Conservation (phyloP, 2,329 filamentous ascomycete species). For the Aspergillus pseudotamarii region DNA sequence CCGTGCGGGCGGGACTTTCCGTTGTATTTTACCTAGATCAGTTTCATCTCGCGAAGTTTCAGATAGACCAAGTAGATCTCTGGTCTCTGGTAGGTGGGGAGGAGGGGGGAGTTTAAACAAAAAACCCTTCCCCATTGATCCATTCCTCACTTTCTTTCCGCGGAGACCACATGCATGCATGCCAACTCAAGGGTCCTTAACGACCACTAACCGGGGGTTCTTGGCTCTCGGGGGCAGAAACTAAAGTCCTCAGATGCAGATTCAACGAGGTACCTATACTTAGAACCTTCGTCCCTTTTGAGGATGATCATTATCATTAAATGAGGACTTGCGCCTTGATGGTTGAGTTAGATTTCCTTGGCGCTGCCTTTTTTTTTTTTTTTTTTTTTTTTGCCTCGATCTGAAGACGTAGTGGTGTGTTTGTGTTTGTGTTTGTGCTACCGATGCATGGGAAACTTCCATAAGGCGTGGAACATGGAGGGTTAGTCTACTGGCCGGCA, state of each 20-base stretch:
- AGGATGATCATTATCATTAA: not conserved
- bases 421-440: not conserved
- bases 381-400: not conserved
- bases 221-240: not conserved
- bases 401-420: not conserved
- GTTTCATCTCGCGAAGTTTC: slow-evolving; percentile 4
- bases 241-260: not conserved
- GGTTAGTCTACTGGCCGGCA: not conserved
- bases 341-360: not conserved
- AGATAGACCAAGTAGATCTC: not conserved
- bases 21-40: not conserved
- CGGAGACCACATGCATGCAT: not conserved
- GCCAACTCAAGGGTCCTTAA: not conserved
- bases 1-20: not conserved
- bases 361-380: not conserved
- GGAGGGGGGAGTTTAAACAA: too few species aligned
- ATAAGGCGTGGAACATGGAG: not conserved
- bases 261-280: not conserved
- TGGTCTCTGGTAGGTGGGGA: not conserved
- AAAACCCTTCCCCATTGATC: not conserved
- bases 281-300: not conserved
- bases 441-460: not conserved
- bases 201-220: too few species aligned
- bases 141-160: not conserved
- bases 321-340: not conserved